These are phyloP conservation scores for Bisporella sp. DNA, from an alignment of 2,329 filamentous ascomycete genomes.

Conservation along the genomic window DNA sequence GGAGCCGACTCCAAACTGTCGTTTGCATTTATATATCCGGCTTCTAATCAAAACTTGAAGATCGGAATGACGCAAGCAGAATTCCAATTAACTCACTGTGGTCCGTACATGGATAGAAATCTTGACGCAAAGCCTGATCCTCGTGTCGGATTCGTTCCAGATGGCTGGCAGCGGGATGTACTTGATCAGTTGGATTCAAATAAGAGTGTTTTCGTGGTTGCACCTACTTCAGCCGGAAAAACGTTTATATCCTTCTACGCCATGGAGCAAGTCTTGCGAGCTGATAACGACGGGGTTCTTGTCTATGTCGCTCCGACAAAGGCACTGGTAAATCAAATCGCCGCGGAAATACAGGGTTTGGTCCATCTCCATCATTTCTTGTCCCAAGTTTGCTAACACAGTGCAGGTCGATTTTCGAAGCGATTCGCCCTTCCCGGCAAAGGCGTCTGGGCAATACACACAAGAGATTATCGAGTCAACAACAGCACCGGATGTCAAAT, in stretches of 20 bases:
- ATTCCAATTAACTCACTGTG: slow-evolving; percentile 63
- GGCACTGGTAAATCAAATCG: slow-evolving; percentile 77
- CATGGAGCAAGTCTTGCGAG: slow-evolving; percentile 68
- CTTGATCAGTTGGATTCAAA: slow-evolving; percentile 66
- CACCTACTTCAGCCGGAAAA: slow-evolving; percentile 73
- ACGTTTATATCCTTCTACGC: slow-evolving; percentile 82
- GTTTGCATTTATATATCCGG: slow-evolving; percentile 37
- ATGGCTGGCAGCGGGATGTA: slow-evolving; percentile 70
- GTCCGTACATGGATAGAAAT: slow-evolving; percentile 68
- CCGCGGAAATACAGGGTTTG: slow-evolving; percentile 63
- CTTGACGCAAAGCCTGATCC: slow-evolving; percentile 61
- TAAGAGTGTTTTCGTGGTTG: slow-evolving; percentile 67
- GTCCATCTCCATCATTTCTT: neutral
- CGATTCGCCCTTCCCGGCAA: slow-evolving; percentile 47
- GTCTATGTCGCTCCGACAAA: slow-evolving; percentile 80
- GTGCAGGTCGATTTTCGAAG: slow-evolving; percentile 55
- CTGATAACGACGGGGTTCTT: slow-evolving; percentile 61
- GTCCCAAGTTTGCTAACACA: neutral
- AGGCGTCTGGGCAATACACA: slow-evolving; percentile 75
- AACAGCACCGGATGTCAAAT: slow-evolving; percentile 67
- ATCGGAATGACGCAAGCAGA: slow-evolving; percentile 39
- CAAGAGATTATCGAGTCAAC: slow-evolving; percentile 68
- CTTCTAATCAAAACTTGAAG: slow-evolving; percentile 18
- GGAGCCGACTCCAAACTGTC: slow-evolving; percentile 33
- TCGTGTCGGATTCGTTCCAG: slow-evolving; percentile 67